Evolutionary conservation across 2,329 filamentous ascomycete species (phyloP).

Genomic region (Daldinia sp.): DNA sequence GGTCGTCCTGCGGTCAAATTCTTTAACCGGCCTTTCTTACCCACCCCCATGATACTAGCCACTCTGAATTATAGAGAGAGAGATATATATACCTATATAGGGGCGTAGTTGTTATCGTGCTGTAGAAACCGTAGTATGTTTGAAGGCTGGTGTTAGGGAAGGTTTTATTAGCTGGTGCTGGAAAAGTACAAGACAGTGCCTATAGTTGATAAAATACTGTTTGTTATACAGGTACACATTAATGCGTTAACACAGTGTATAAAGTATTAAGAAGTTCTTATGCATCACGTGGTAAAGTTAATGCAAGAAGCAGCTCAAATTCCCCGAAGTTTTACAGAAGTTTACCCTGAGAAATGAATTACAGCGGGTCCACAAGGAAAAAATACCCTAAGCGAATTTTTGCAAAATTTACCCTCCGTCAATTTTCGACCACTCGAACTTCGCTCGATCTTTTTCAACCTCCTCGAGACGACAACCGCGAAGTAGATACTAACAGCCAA

Average conservation of each 20-base stretch:
- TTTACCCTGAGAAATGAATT: not conserved
- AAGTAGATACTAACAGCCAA: slow-evolving; percentile 15
- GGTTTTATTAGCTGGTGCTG: not conserved
- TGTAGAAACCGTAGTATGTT: not conserved
- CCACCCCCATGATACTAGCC: slow-evolving; percentile 52
- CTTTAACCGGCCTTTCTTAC: slow-evolving; percentile 56
- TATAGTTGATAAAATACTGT: not conserved
- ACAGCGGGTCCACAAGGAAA: not conserved
- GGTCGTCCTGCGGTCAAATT: slow-evolving; percentile 63
- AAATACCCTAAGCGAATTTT: slow-evolving; percentile 6
- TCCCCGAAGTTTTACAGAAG: not conserved
- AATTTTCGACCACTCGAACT: slow-evolving; percentile 9
- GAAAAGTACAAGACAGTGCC: slow-evolving; percentile 11
- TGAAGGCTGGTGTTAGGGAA: not conserved
- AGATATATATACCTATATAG: too few species aligned
- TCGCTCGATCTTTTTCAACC: slow-evolving; percentile 8
- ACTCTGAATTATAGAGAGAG: not conserved
- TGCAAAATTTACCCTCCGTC: not conserved
- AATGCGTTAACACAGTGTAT: not conserved
- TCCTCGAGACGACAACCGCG: slow-evolving; percentile 5
- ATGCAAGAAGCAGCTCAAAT: not conserved
- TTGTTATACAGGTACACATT: not conserved
- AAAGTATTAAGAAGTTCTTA: not conserved
- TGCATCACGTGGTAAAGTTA: not conserved
- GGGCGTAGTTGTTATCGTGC: not conserved